phyloP scores from a whole-genome alignment of 2,329 filamentous ascomycete genomes.

The Chrysoporthe puriensis region DNA sequence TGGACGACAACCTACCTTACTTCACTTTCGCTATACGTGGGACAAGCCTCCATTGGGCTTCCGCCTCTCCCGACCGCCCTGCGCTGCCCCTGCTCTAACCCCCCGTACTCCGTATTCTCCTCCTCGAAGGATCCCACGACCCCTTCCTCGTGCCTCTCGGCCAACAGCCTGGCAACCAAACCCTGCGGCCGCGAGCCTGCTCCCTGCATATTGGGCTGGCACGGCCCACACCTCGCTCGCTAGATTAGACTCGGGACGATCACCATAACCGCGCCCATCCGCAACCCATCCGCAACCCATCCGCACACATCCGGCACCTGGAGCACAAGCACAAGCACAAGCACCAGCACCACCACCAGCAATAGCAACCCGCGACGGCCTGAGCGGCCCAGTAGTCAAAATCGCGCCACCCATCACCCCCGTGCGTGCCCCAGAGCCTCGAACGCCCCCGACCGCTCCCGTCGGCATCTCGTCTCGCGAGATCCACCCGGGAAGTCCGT shows the following conservation, averaged over 20 bases:
- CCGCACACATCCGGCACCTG: not conserved
- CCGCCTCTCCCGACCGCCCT: not conserved
- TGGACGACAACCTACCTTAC: not conserved
- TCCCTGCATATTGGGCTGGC: not conserved
- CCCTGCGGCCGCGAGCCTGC: not conserved
- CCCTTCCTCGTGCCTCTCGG: not conserved
- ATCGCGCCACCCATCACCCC: not conserved
- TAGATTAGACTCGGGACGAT: constrained; percentile 3
- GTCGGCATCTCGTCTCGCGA: not conserved
- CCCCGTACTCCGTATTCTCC: not conserved
- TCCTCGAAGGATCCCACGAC: not conserved
- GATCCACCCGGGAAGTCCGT: not conserved
- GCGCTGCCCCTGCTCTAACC: not conserved
- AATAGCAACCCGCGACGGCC: not conserved
- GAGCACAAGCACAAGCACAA: not conserved
- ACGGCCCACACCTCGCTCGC: constrained; percentile 1
- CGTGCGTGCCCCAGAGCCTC: not conserved
- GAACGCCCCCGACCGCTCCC: not conserved
- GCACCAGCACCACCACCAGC: not conserved
- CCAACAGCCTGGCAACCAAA: not conserved
- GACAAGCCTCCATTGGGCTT: not conserved
- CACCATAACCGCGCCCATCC: not conserved
- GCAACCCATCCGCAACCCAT: too few species aligned
- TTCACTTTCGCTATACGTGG: not conserved
- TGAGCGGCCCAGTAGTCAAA: not conserved